Evolutionary conservation across 768 basidiomycete species (phyloP).

Genomic region (Russula dissimulans): DNA sequence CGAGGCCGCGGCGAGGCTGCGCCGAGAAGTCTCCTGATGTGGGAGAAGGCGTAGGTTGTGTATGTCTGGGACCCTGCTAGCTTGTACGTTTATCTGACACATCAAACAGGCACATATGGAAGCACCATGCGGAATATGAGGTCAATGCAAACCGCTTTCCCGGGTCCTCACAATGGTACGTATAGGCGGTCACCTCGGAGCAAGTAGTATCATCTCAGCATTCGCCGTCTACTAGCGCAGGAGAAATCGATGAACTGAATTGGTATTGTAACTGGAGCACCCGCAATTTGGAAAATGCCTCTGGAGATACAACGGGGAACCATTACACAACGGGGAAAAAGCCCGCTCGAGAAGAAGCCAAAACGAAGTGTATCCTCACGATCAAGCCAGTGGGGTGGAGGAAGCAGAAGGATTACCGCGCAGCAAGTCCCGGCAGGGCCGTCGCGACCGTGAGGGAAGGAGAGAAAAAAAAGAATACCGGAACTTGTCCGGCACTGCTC

Average conservation of each 20-base stretch:
- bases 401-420: neutral
- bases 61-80: neutral
- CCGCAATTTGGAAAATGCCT: neutral
- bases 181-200: constrained; percentile 8
- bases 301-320: constrained; percentile 1
- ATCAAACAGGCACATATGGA: constrained; percentile 17
- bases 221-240: neutral
- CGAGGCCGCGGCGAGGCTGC: neutral
- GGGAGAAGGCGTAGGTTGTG: neutral
- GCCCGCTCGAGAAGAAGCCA: neutral
- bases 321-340: neutral
- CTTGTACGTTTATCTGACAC: constrained; percentile 19
- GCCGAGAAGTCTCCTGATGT: no score
- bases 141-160: constrained; percentile 9
- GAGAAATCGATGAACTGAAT: neutral
- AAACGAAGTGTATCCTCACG: neutral
- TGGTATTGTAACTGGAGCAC: neutral
- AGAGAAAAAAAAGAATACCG: neutral
- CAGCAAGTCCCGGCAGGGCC: neutral
- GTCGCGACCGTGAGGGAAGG: neutral
- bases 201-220: neutral
- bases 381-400: neutral
- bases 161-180: constrained; percentile 6
- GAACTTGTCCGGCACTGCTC: constrained; percentile 7
- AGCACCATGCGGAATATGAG: constrained; percentile 19